These are phyloP conservation scores for Pythium insidiosum DNA, from an alignment of 352 stramenopile species.

Conservation along the genomic window DNA sequence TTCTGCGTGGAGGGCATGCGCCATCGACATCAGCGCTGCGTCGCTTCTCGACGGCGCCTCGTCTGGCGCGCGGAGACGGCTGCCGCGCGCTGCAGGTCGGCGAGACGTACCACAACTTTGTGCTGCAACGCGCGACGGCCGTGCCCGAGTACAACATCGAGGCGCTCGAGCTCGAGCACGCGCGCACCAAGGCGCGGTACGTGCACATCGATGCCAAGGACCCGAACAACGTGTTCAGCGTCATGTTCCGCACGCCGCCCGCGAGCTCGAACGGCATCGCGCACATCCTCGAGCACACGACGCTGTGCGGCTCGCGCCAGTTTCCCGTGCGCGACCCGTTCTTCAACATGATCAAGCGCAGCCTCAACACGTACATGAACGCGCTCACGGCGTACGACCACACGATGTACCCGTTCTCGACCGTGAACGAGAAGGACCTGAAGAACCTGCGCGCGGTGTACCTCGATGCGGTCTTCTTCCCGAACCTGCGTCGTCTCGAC, in stretches of 20 bases:
- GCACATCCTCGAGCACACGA: constrained; percentile 97
- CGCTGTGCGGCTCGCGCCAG: constrained; percentile 92
- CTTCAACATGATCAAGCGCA: constrained; percentile 98
- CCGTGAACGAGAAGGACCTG: constrained; percentile 96
- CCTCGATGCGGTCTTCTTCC: constrained; percentile 96
- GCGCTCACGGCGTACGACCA: constrained; percentile 98
- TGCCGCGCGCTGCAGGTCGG: constrained; percentile 46
- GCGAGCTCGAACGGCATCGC: constrained; percentile 95
- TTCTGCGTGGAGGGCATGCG: no score
- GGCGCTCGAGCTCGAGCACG: constrained; percentile 67
- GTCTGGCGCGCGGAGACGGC: constrained; percentile 39
- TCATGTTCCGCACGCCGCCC: constrained; percentile 97
- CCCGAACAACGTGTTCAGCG: constrained; percentile 87
- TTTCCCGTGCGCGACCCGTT: constrained; percentile 99
- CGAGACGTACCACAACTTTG: constrained; percentile 75
- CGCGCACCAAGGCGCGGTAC: constrained; percentile 63
- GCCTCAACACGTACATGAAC: constrained; percentile 99
- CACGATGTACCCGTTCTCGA: constrained; percentile 99
- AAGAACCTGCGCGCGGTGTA: constrained; percentile 97
- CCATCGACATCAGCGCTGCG: no score
- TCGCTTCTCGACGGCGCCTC: no score
- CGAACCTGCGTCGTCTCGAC: constrained; percentile 72
- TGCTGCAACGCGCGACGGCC: constrained; percentile 35
- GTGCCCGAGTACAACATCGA: constrained; percentile 83
- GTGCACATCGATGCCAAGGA: constrained; percentile 81